phyloP scores from a whole-genome alignment of 2,329 filamentous ascomycete genomes.

The Curvularia eragrostidis region DNA sequence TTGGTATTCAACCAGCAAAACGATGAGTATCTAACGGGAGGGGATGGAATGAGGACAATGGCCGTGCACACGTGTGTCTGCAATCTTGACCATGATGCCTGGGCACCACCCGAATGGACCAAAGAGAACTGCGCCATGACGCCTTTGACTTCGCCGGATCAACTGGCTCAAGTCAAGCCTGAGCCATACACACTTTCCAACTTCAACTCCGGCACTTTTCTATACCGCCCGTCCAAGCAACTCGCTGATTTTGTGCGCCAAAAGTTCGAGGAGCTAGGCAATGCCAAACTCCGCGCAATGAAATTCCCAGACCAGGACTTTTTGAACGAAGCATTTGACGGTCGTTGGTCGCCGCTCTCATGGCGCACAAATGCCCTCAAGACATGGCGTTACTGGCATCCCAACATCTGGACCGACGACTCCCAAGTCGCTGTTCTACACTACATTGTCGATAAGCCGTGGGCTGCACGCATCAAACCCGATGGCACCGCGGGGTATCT shows the following conservation, averaged over 20 bases:
- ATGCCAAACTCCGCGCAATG: slow-evolving; percentile 50
- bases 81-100: slow-evolving; percentile 58
- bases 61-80: slow-evolving; percentile 62
- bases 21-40: slow-evolving; percentile 35
- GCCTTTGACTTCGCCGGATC: slow-evolving; percentile 42
- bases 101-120: slow-evolving; percentile 59
- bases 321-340: slow-evolving; percentile 57
- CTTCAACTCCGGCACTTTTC: slow-evolving; percentile 61
- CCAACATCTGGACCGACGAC: slow-evolving; percentile 57
- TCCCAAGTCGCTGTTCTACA: slow-evolving; percentile 58
- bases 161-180: slow-evolving; percentile 45
- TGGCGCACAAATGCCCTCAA: slow-evolving; percentile 63
- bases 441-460: slow-evolving; percentile 65
- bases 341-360: slow-evolving; percentile 53
- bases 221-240: slow-evolving; percentile 54
- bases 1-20: slow-evolving; percentile 53
- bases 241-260: slow-evolving; percentile 52
- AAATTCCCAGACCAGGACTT: slow-evolving; percentile 64
- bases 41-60: slow-evolving; percentile 49
- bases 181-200: slow-evolving; percentile 52
- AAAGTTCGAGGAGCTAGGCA: slow-evolving; percentile 51
- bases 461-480: slow-evolving; percentile 51
- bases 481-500: slow-evolving; percentile 57
- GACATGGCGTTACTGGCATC: slow-evolving; percentile 62
- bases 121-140: slow-evolving; percentile 59